Base-by-base conservation (phyloP, 495 filamentous ascomycete genomes). In the Tuber aestivum region DNA sequence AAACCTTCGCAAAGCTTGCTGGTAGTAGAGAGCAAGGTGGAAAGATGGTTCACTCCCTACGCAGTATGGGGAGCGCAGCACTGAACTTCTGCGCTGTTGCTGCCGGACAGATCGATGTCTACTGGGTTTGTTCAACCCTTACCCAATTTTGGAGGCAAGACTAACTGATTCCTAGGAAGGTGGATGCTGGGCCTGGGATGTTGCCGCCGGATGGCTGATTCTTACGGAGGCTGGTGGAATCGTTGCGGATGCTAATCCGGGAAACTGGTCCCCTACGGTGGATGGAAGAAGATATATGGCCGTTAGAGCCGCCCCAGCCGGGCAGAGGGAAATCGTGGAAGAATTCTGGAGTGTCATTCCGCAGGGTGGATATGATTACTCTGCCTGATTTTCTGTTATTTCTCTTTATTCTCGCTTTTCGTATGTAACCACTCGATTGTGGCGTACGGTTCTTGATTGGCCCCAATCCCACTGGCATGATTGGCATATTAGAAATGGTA, bases 161-260 rank as follows among this genome's bases (percentile, higher is more conserved):
- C 16, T 70, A 68, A 42, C 45, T 79, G 45, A 73, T 50, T 70
- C 21, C 40, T 20, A 79, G 78, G 94, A 97, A 81, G 93, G 92
- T 21, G 94, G 95, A 12, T 95, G 92, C 83, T 97, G 93, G 91
- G 93, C 92, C 41, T 97, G 94, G 94, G 94, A 97, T 85, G 93
- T 97, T 20, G 92, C 91, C 79, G 94, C 95, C 12, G 95, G 90
- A 0, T 97, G 94, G 95, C 90, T 94, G 42, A 92, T 97, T 78
- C 85, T 97, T 27, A 86, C 85, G 35, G 95, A 97, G 84, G 92
- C 94, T 0, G 95, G 94, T 0, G 94, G 94, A 1, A 87, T 90
- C 50, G 89, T 97, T 83, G 93, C 89, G 4, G 89, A 91, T 81
- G 92, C 90, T 6, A 96, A 94, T 82, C 89, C 90, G 0, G 93